These are phyloP conservation scores for Rhynchospora tenuis DNA, from an alignment of 176 grass and related monocot genomes.

Conservation along the genomic window DNA sequence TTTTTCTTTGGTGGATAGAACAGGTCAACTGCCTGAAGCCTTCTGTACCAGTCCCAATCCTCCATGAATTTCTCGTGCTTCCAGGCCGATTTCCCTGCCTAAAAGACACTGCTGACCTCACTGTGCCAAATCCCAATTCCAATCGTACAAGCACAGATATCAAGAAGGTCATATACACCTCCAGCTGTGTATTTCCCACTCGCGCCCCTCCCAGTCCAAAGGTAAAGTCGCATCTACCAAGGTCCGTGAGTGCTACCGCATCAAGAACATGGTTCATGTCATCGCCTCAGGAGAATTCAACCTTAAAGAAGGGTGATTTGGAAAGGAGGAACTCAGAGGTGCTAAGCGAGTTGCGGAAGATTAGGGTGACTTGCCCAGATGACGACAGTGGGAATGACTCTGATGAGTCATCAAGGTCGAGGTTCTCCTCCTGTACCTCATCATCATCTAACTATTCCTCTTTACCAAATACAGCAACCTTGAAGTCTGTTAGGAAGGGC, in stretches of 20 bases:
- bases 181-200: conserved; percentile 14
- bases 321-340: conserved; percentile 26
- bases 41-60: conserved; percentile 51
- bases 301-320: conserved; percentile 25
- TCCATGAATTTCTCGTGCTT: conserved; percentile 61
- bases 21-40: conserved; percentile 46
- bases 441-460: conserved; percentile 36
- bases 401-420: conserved; percentile 50
- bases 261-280: conserved; percentile 29
- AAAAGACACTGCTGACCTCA: conserved; percentile 36
- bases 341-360: conserved; percentile 42
- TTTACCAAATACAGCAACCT: neutral
- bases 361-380: conserved; percentile 30
- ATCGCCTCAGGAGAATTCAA: conserved; percentile 6
- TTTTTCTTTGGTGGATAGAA: neutral
- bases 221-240: conserved; percentile 27
- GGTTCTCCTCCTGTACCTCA: conserved; percentile 29
- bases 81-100: conserved; percentile 44
- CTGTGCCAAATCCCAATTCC: neutral
- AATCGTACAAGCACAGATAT: conserved; percentile 18
- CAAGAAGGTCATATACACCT: conserved; percentile 49
- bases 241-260: conserved; percentile 28
- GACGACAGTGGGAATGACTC: conserved; percentile 49
- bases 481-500: conserved; percentile 37
- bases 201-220: conserved; percentile 12